phyloP scores from a whole-genome alignment of 2,329 filamentous ascomycete species.

The Nemania sp. region DNA sequence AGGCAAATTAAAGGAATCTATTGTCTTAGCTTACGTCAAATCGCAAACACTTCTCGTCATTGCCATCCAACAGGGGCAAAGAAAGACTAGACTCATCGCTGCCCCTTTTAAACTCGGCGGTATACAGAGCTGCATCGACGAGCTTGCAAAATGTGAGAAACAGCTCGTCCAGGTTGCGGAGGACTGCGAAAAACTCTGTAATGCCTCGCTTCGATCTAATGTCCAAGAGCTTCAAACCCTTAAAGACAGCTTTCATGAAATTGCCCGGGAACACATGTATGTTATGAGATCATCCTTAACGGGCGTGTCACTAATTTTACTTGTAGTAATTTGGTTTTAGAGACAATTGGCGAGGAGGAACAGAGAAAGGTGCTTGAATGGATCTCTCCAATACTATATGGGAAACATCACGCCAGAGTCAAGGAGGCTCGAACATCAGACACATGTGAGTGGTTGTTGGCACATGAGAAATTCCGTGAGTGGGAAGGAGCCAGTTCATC shows the following conservation, averaged over 20 bases:
- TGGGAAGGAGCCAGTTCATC: slow-evolving; percentile 17
- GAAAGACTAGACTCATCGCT: background rate
- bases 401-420: slow-evolving; percentile 18
- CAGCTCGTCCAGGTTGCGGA: background rate
- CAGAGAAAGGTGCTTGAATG: slow-evolving; percentile 4
- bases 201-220: slow-evolving; percentile 10
- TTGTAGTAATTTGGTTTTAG: slow-evolving; percentile 3
- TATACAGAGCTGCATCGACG: background rate
- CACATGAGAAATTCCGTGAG: background rate
- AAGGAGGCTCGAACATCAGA: slow-evolving; percentile 4
- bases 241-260: background rate
- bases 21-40: slow-evolving; percentile 14
- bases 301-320: background rate
- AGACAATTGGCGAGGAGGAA: background rate
- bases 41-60: slow-evolving; percentile 18
- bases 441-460: slow-evolving; percentile 30
- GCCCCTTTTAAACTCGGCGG: slow-evolving; percentile 11
- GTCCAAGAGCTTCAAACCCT: slow-evolving; percentile 1
- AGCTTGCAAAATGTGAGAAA: slow-evolving; percentile 6
- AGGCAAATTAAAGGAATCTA: slow-evolving; percentile 2
- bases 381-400: slow-evolving; percentile 23
- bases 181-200: slow-evolving; percentile 1
- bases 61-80: slow-evolving; percentile 6
- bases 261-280: slow-evolving; percentile 18
- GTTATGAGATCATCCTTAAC: background rate